These are phyloP conservation scores for Nadsonia starkeyi-henricii DNA, from an alignment of 1,139 yeast species.

Conservation along the genomic window DNA sequence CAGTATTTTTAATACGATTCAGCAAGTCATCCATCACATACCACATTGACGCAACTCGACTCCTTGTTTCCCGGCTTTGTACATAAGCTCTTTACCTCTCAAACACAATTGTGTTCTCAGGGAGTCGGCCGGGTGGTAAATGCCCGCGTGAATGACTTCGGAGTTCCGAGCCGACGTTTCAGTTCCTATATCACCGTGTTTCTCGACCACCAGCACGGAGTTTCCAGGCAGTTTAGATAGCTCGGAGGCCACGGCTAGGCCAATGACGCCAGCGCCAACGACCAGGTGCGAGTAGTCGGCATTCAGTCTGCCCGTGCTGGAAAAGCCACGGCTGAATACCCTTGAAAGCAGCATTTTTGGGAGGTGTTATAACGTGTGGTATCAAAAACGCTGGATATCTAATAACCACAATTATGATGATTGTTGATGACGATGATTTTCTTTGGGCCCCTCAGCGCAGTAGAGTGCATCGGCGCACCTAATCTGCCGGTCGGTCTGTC, in stretches of 20 bases:
- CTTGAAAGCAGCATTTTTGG: background rate
- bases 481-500: too few relatives aligned
- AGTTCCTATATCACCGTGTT: slow-evolving; percentile 48
- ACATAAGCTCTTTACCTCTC: slow-evolving; percentile 56
- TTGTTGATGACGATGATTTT: too few relatives aligned
- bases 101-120: slow-evolving; percentile 60
- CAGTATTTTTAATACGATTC: too few relatives aligned
- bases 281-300: slow-evolving; percentile 65
- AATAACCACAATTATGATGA: too few relatives aligned
- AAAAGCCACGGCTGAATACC: background rate
- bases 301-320: background rate
- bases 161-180: slow-evolving; percentile 83
- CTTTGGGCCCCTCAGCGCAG: too few relatives aligned
- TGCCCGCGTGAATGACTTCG: slow-evolving; percentile 86
- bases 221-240: slow-evolving; percentile 32
- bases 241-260: slow-evolving; percentile 67
- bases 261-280: slow-evolving; percentile 83
- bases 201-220: slow-evolving; percentile 52
- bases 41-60: slow-evolving; percentile 57
- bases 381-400: too few relatives aligned
- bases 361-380: too few relatives aligned
- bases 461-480: too few relatives aligned
- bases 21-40: too few relatives aligned
- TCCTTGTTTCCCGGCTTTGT: slow-evolving; percentile 35
- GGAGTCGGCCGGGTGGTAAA: slow-evolving; percentile 60